phyloP scores from a whole-genome alignment of 1,284 basidiomycete genomes.

The Termitomyces sp. region DNA sequence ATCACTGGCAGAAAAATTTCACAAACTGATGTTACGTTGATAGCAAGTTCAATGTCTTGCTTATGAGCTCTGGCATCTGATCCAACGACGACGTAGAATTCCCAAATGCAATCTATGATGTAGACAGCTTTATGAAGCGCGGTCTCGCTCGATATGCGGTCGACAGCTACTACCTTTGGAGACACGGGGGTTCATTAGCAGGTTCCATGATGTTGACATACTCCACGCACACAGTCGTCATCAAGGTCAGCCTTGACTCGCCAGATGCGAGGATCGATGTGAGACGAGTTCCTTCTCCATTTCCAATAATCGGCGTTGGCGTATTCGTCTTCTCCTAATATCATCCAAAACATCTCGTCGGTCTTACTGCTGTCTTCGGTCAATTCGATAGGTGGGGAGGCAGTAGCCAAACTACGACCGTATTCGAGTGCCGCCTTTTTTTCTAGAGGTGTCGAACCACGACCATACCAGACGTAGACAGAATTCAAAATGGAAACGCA shows the following conservation, averaged over 20 bases:
- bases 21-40: constrained; percentile 52
- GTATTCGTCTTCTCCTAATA: constrained; percentile 66
- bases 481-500: constrained; percentile 65
- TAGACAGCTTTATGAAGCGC: constrained; percentile 42
- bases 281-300: constrained; percentile 47
- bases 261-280: constrained; percentile 51
- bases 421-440: constrained; percentile 58
- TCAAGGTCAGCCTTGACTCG: constrained; percentile 38
- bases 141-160: constrained; percentile 29
- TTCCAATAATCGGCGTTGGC: constrained; percentile 76
- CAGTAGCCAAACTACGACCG: constrained; percentile 41
- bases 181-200: not conserved
- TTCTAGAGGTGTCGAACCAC: constrained; percentile 56
- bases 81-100: constrained; percentile 74
- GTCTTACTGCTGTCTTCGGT: constrained; percentile 53
- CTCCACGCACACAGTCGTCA: constrained; percentile 36
- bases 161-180: constrained; percentile 29
- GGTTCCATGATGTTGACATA: not conserved
- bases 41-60: constrained; percentile 54
- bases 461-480: constrained; percentile 74
- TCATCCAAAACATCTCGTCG: constrained; percentile 81
- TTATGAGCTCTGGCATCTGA: constrained; percentile 53
- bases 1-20: not conserved
- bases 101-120: constrained; percentile 70
- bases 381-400: constrained; percentile 46